Evolutionary conservation across 2,329 filamentous ascomycete species (phyloP), one percentile per base, ranked within the genome.

Genomic region (Epichloe glyceriae): DNA sequence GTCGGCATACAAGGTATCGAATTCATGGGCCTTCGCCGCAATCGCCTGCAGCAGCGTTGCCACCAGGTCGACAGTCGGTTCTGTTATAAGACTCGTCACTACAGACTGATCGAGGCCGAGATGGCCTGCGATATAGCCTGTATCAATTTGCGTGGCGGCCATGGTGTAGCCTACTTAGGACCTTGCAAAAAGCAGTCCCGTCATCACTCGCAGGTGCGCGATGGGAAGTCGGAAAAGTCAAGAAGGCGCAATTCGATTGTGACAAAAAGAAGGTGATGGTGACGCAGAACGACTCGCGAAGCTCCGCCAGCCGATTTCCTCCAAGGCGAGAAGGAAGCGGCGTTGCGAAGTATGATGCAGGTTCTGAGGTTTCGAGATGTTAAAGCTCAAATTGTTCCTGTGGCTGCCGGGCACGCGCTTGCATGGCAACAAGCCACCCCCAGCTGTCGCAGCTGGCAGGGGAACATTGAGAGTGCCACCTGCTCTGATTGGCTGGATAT

Each of bases 21-120:
- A 84, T 61, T 95, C 88, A 60, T 83, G 86, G 37, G 87, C 88
- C 66, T 93, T 95, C 33, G 73, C 71, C 22, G 83, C 78, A 49
- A 97, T 79, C 26, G 86, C 83, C 55, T 80, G 74, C 40, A 98
- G 76, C 49, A 98, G 74, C 41, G 79, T 73, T 52, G 79, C 76
- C 56, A 96, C 85, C 26, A 95, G 80, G 12, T 94, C 88, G 55
- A 77, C 72, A 3, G 89, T 96, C 46, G 86, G 86, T 39, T 78
- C 74, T 52, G 83, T 80, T 40, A 82, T 72, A 58, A 83, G 68
- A 22, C 76, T 73, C 46, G 75, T 70, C 46, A 91, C 64, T 26
- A 77, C 80, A 19, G 75, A 71, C 68, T 87, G 76, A 30, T 84
- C 77, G 64, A 90, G 70, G 62, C 79, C 77, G 61, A 86, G 79